Evolutionary conservation across 2,329 filamentous ascomycete species (phyloP).

Genomic region (Colletotrichum neosansevieriae): DNA sequence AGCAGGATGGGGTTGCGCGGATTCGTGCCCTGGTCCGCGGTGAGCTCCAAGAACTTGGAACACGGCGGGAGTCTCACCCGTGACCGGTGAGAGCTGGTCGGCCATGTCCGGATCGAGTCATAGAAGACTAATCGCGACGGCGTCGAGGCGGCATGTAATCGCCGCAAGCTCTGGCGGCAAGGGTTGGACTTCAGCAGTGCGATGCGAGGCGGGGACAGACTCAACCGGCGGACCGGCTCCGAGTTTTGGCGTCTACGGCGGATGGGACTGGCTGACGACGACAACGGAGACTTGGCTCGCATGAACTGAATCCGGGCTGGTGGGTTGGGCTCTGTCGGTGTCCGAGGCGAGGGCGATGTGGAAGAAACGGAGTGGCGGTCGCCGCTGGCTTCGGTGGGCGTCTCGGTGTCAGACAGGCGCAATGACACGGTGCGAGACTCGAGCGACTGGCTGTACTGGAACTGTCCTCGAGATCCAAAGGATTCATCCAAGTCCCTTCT

Average conservation of each 20-base stretch:
- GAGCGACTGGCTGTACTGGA: conserved; percentile 1
- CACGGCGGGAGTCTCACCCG: conserved; percentile 33
- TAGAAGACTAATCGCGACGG: conserved; percentile 28
- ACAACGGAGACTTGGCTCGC: conserved; percentile 1
- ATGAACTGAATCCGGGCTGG: conserved; percentile 29
- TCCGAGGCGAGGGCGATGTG: conserved; percentile 18
- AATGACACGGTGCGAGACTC: conserved; percentile 17
- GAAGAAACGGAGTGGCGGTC: conserved; percentile 18
- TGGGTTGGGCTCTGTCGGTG: conserved; percentile 23
- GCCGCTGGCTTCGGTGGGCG: not conserved
- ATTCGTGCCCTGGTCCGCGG: conserved; percentile 12
- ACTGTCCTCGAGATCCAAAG: not conserved
- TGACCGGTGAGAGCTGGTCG: conserved; percentile 23
- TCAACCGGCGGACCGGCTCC: conserved; percentile 25
- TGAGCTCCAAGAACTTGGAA: conserved; percentile 34
- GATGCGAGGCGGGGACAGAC: conserved; percentile 33
- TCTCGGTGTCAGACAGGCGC: not conserved
- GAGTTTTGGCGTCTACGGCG: conserved; percentile 32
- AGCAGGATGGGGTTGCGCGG: conserved; percentile 19
- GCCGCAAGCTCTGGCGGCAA: conserved; percentile 32
- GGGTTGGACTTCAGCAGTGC: conserved; percentile 35
- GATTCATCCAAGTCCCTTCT: conserved; percentile 27
- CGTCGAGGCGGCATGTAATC: conserved; percentile 25
- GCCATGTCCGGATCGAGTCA: conserved; percentile 38
- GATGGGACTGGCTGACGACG: conserved; percentile 7